A percentile compares a stretch with the other conserved stretches of the same genome.
Evolutionary conservation across 1,139 yeast genomes (phyloP).

Genomic region (Magnusiomyces magnusii): DNA sequence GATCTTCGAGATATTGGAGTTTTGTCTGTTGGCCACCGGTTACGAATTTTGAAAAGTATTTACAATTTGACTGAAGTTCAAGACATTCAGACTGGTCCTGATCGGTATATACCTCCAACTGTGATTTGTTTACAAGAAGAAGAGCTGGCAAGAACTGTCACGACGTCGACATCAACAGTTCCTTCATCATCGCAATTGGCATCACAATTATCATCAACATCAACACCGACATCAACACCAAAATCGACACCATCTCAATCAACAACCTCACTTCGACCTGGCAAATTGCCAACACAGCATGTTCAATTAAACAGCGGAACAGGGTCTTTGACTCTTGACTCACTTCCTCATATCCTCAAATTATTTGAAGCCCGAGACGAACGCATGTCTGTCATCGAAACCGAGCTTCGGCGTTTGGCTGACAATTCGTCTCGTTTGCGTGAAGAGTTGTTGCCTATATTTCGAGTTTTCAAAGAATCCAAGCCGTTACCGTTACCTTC

Average conservation of each 20-base stretch:
- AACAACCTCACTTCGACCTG: not conserved
- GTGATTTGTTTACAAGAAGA: constrained; percentile 1
- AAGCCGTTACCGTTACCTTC: constrained; percentile 16
- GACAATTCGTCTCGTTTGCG: constrained; percentile 33
- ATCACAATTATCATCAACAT: too few species aligned
- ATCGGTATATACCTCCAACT: constrained; percentile 29
- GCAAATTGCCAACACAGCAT: not conserved
- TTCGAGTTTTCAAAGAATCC: constrained; percentile 35
- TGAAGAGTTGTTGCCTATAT: constrained; percentile 37
- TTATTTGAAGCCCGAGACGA: constrained; percentile 31
- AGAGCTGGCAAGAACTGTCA: not conserved
- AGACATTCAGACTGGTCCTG: constrained; percentile 27
- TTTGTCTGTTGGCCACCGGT: constrained; percentile 36
- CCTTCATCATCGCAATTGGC: not conserved
- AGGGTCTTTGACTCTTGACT: not conserved
- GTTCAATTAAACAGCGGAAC: not conserved
- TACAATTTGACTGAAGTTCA: constrained; percentile 30
- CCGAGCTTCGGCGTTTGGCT: constrained; percentile 31
- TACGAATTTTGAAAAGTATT: constrained; percentile 34
- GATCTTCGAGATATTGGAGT: constrained; percentile 39
- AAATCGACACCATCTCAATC: too few species aligned
- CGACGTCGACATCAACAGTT: not conserved
- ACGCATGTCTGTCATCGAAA: constrained; percentile 32
- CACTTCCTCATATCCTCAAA: constrained; percentile 6
- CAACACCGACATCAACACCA: too few species aligned